Conservation (phyloP, 805 yeast species). For the Teunomyces atbi region DNA sequence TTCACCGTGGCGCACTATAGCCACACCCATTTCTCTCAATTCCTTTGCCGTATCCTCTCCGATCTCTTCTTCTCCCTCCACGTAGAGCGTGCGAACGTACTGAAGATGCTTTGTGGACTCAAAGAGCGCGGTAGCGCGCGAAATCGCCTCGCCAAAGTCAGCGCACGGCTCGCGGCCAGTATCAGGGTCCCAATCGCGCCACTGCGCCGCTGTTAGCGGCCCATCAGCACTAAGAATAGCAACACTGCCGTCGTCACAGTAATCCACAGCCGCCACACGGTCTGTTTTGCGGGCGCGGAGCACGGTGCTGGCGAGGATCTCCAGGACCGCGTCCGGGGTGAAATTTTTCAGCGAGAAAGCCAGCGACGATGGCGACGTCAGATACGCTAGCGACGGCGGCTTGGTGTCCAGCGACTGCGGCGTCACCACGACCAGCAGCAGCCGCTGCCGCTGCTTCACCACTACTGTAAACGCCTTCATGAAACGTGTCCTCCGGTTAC, state of each 20-base stretch:
- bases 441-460: conserved; percentile 4
- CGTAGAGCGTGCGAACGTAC: conserved; percentile 19
- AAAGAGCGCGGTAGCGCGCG: conserved; percentile 16
- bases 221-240: conserved; percentile 12
- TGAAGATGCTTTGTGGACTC: conserved; percentile 16
- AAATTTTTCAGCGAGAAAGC: conserved; percentile 18
- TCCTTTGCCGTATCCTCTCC: background rate
- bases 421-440: background rate
- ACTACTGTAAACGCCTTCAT: conserved; percentile 17
- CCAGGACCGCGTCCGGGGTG: conserved; percentile 11
- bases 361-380: conserved; percentile 6
- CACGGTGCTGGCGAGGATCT: conserved; percentile 15
- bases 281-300: conserved; percentile 21
- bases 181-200: conserved; percentile 14
- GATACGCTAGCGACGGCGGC: too few relatives aligned
- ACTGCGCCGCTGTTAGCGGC: conserved; percentile 11
- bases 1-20: too few relatives aligned
- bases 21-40: too few relatives aligned
- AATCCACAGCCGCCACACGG: conserved; percentile 12
- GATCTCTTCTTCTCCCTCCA: conserved; percentile 9
- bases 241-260: background rate
- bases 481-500: background rate
- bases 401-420: background rate
- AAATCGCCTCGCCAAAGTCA: conserved; percentile 13
- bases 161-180: conserved; percentile 1